Percentiles rank a stretch among this genome's conserved stretches.
phyloP scores from a whole-genome alignment of 2,329 filamentous ascomycete genomes.

The Cytospora chrysosperma region DNA sequence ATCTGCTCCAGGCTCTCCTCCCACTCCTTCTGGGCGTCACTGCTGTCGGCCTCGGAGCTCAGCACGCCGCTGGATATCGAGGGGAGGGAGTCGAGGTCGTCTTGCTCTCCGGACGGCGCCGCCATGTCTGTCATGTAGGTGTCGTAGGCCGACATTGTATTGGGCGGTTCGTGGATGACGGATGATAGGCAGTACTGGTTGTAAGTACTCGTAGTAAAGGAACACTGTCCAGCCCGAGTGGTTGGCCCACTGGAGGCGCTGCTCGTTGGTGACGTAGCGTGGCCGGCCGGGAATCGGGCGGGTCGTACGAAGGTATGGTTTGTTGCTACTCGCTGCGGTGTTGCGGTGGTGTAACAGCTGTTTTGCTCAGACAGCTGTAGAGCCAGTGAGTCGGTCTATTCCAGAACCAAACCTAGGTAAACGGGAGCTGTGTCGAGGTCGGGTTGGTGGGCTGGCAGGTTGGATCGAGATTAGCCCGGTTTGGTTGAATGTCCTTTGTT shows the following conservation, averaged over 20 bases:
- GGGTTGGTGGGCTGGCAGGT: no score
- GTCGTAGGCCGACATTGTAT: constrained; percentile 37
- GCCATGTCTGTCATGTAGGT: constrained; percentile 52
- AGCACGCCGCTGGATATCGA: constrained; percentile 55
- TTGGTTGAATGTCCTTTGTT: neutral
- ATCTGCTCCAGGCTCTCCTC: constrained; percentile 90
- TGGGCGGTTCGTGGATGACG: neutral
- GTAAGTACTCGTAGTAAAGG: neutral
- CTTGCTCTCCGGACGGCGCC: constrained; percentile 43
- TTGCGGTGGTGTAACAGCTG: neutral
- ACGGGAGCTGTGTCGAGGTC: neutral
- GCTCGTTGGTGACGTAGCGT: neutral
- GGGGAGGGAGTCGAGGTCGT: constrained; percentile 64
- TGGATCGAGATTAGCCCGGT: neutral
- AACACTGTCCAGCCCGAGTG: neutral
- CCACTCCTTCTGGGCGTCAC: constrained; percentile 91
- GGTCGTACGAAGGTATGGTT: neutral
- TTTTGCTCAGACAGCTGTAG: neutral
- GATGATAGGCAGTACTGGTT: neutral
- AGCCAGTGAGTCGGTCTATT: neutral
- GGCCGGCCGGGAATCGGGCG: neutral
- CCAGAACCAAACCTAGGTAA: neutral
- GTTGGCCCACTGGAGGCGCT: constrained; percentile 1
- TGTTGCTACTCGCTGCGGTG: neutral
- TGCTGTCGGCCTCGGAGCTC: constrained; percentile 49